Base-by-base conservation (phyloP, 768 basidiomycete genomes). In the Vararia minispora region DNA sequence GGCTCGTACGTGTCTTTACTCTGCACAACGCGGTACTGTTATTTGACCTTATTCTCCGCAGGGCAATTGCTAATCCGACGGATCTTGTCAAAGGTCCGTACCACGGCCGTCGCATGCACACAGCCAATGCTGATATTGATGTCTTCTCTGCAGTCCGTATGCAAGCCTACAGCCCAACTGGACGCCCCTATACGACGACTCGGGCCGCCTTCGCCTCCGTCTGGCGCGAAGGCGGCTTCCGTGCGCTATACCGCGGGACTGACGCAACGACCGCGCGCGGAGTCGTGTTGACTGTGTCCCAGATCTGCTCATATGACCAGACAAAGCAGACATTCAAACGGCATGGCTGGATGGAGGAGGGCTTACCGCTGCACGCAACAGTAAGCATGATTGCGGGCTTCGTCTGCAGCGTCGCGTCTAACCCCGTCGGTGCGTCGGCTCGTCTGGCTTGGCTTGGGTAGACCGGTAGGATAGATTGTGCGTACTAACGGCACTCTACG, bases 251-350 rank as follows among this genome's bases (percentile, higher is more conserved):
- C 37, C 53, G 59, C 2, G 60, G 60, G 7, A 52, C 53, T 4
- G 50, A 50, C 32, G 56, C 60, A 33, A 62, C 59, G 29, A 60
- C 57, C 21, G 42, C 51, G 4, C 53, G 60, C 7, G 60, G 60
- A 5, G 48, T 60, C 32, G 50, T 59, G 13, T 47, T 62, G 17
- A 56, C 59, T 8, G 54, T 50, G 21, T 58, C 56, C 18, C 60
- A 62, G 46, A 58, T 62, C 25, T 53, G 55, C 40, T 54, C 60
- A 20, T 62, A 62, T 37, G 60, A 62, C 41, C 58, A 60, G 45
- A 45, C 54, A 20, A 62, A 62, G 47, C 59, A 62, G 44, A 45
- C 32, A 5, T 28, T 60, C 34, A 62, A 61, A 52, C 38, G 29
- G 40, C 42, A 47, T 7, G 53, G 49, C 2, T 23, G 55, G 16